Evolutionary conservation across 169 alveolate species (phyloP).

Genomic region (Besnoitia besnoiti): DNA sequence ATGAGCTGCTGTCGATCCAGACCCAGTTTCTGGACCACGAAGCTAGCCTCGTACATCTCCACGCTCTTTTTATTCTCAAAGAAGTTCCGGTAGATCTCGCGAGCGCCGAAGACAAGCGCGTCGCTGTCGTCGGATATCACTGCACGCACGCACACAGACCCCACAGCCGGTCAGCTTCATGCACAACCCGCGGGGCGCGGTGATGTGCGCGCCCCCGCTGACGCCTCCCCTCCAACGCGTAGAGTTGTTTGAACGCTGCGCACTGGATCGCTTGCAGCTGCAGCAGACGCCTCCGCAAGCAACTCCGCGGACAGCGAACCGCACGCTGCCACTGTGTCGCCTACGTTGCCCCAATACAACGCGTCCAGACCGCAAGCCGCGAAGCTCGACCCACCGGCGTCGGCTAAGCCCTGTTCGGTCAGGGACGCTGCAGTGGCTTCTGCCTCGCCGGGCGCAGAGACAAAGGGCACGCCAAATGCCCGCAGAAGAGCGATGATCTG

Average conservation of each 20-base stretch:
- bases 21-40: slow-evolving; percentile 81
- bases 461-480: slow-evolving; percentile 92
- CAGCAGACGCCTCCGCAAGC: too few species aligned
- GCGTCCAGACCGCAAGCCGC: neutral
- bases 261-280: too few species aligned
- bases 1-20: slow-evolving; percentile 85
- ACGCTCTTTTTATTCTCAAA: slow-evolving; percentile 76
- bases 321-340: too few species aligned
- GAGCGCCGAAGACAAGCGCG: slow-evolving; percentile 91
- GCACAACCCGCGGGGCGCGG: too few species aligned
- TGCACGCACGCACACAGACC: too few species aligned
- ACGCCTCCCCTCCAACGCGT: too few species aligned
- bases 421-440: slow-evolving; percentile 94
- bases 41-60: slow-evolving; percentile 86
- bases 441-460: slow-evolving; percentile 96
- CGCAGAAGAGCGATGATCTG: slow-evolving; percentile 80
- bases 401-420: neutral
- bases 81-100: slow-evolving; percentile 87
- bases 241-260: too few species aligned
- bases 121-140: slow-evolving; percentile 95
- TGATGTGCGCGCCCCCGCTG: too few species aligned
- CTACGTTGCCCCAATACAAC: too few species aligned
- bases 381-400: slow-evolving; percentile 35
- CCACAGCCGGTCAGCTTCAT: too few species aligned
- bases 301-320: too few species aligned